Evolutionary conservation across 768 basidiomycete genomes (phyloP), one percentile per base, ranked within the genome.

Genomic region (Crucibulum laeve): DNA sequence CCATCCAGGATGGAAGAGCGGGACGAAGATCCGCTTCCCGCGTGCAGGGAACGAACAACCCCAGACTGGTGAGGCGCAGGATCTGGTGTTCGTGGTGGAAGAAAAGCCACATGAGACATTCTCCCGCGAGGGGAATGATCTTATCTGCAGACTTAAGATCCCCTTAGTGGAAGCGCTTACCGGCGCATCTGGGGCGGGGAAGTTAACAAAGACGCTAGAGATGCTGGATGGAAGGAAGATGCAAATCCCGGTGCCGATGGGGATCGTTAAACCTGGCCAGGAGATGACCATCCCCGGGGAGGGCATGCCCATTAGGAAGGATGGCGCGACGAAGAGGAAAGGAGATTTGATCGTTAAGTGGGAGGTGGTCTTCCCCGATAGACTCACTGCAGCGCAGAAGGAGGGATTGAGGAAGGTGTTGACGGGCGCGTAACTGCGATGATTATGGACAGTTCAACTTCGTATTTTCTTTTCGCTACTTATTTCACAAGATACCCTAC

Each of bases 71-170:
- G 84, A 84, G 36, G 61, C 86, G 11, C 91, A 93, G 56, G 91
- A 94, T 60, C 75, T 99, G n/a, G 93, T 93, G 24, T 97, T 99
- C 58, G 80, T 95, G 37, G 80, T 96, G n/a, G 94, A 96, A 62
- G 92, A 97, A 66, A 97, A 95, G 65, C 83, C 85, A 6, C 90
- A 98, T 62, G 62, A 74, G 0, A 61, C 71, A 14, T 96, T 90
- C 64, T 75, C 68, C 46, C 76, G 94, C 18, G 82, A 87, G 5
- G 91, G 86, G 24, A 87, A 95, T 65, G 83, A 96, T 60, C 76
- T 97, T 36, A 57, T 76, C 34, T 74, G 75, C 45, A 70, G 59
- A 15, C 43, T 87, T 32, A 69, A 74, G 49, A 67, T 97, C 42
- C 74, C 91, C 10, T 77, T 97, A 1, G 80, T 91, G 18, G 91